Percentiles rank a stretch among this genome's conserved stretches.
These are phyloP conservation scores for Hypoxylon sp. DNA, from an alignment of 2,329 filamentous ascomycete species.

Conservation along the genomic window DNA sequence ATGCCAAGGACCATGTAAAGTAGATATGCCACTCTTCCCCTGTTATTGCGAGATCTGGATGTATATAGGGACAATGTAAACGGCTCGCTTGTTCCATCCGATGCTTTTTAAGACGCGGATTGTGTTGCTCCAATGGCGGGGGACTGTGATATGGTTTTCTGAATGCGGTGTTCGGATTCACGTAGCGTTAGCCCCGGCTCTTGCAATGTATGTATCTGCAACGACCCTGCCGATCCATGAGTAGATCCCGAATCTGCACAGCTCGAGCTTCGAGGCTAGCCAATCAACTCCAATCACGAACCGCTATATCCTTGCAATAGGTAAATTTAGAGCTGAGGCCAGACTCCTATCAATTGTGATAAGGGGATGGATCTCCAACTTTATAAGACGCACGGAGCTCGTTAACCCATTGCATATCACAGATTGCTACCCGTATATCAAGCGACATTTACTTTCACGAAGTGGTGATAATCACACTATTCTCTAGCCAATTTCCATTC, in stretches of 20 bases:
- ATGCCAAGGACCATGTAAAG: slow-evolving; percentile 32
- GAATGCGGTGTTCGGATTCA: slow-evolving; percentile 38
- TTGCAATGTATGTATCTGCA: slow-evolving; percentile 27
- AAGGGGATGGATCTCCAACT: slow-evolving; percentile 1
- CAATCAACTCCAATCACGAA: slow-evolving; percentile 32
- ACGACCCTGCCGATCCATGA: slow-evolving; percentile 37
- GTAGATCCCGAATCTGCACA: slow-evolving; percentile 34
- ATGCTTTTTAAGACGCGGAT: slow-evolving; percentile 28
- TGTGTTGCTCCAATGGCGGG: slow-evolving; percentile 25
- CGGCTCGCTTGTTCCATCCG: slow-evolving; percentile 32
- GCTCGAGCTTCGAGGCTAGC: slow-evolving; percentile 22
- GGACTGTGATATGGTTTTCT: slow-evolving; percentile 21
- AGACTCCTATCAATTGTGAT: slow-evolving; percentile 17
- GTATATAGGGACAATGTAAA: slow-evolving; percentile 38
- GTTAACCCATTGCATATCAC: slow-evolving; percentile 10
- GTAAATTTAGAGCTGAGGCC: slow-evolving; percentile 11
- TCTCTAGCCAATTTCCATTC: slow-evolving; percentile 1
- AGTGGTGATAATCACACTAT: slow-evolving; percentile 13
- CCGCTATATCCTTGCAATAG: slow-evolving; percentile 23
- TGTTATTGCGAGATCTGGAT: slow-evolving; percentile 28
- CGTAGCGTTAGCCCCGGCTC: slow-evolving; percentile 28
- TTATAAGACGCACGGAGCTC: slow-evolving; percentile 6
- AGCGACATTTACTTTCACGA: slow-evolving; percentile 11
- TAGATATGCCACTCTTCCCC: slow-evolving; percentile 29
- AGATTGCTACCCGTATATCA: slow-evolving; percentile 2